Conservation (phyloP, 805 yeast species). For the Monosporozyma servazzii region DNA sequence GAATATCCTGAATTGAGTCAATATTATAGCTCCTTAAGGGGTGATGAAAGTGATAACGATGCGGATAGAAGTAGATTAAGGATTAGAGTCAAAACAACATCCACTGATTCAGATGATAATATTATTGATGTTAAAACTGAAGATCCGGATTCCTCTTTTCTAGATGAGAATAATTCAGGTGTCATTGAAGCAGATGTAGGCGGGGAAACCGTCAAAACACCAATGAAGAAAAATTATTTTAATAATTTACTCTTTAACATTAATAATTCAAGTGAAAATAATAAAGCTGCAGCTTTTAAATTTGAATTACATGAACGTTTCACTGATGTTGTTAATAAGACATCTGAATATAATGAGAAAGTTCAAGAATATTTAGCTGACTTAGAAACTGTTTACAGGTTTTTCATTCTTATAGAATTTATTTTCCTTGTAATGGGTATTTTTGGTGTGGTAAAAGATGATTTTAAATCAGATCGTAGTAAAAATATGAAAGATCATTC, state of each 20-base stretch:
- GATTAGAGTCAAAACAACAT: neutral
- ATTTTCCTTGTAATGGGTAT: slow-evolving; percentile 1
- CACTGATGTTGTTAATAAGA: slow-evolving; percentile 13
- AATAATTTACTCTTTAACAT: slow-evolving; percentile 6
- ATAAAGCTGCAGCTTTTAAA: slow-evolving; percentile 7
- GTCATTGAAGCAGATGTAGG: neutral
- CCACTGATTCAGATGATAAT: neutral
- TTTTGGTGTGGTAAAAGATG: neutral
- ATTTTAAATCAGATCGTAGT: neutral
- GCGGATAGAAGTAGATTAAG: slow-evolving; percentile 1
- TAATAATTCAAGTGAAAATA: slow-evolving; percentile 4
- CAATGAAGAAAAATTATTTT: slow-evolving; percentile 2
- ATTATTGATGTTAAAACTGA: slow-evolving; percentile 1
- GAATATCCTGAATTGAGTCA: slow-evolving; percentile 24
- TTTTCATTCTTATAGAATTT: slow-evolving; percentile 18
- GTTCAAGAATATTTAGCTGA: slow-evolving; percentile 22
- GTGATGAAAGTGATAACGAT: neutral
- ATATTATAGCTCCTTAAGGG: slow-evolving; percentile 12
- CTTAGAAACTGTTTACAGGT: slow-evolving; percentile 14
- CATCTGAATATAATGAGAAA: slow-evolving; percentile 14
- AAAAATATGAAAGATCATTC: neutral
- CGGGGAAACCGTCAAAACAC: neutral
- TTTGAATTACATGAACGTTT: slow-evolving; percentile 18
- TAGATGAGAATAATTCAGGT: neutral
- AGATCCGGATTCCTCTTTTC: neutral